These are phyloP conservation scores for Salix dunnii DNA, from an alignment of 345 rosid species.

Conservation along the genomic window DNA sequence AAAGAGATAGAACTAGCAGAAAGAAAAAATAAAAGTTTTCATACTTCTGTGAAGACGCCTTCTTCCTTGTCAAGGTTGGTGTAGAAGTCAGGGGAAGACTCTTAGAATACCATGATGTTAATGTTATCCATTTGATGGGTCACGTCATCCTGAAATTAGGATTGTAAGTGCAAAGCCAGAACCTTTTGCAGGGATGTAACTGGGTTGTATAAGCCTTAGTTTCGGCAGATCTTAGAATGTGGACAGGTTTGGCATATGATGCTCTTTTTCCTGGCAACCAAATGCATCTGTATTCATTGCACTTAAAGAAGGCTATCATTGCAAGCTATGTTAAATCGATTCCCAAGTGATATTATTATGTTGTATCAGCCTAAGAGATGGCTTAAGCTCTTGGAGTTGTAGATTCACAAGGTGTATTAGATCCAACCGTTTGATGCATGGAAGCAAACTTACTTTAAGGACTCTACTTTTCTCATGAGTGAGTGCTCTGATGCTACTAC, in stretches of 20 bases:
- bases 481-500: neutral
- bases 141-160: neutral
- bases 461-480: neutral
- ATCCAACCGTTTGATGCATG: neutral
- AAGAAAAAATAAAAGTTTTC: neutral
- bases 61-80: neutral
- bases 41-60: neutral
- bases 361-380: neutral
- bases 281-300: neutral
- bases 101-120: neutral
- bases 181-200: neutral
- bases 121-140: neutral
- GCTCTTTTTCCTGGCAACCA: neutral
- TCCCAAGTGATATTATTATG: neutral
- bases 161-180: neutral
- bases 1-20: neutral
- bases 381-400: neutral
- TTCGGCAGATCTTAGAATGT: neutral
- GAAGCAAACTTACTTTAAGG: neutral
- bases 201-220: neutral
- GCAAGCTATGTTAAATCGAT: neutral
- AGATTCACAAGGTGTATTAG: neutral
- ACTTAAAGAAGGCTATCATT: neutral
- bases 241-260: neutral
- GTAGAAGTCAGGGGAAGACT: neutral